Base-by-base conservation (phyloP, 2,329 filamentous ascomycete species). In the Trichoderma endophyticum region DNA sequence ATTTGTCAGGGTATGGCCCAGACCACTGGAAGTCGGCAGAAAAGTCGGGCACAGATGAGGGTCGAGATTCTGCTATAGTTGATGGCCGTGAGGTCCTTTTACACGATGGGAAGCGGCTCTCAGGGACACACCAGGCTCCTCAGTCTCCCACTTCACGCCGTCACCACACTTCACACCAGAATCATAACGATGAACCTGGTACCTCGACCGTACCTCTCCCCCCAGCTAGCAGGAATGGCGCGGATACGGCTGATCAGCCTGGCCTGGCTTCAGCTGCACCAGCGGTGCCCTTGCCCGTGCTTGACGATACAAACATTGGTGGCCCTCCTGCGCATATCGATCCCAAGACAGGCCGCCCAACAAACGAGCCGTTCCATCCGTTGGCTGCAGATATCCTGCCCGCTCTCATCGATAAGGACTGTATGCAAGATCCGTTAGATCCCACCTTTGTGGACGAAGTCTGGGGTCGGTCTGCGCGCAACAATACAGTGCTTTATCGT, bases 401-500 rank as follows among this genome's bases (percentile, higher is more conserved):
- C 24, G 93, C 94, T 0, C 84, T 88, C 39, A 88, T 99, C 30
- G 90, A 93, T 74, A 93, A 95, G 76, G 93, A 98, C 79, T 98
- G 95, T 82, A 99, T 99, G 94, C 89, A 87, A 18, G 96, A 99
- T 81, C 96, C 97, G 0, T 83, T 99, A 54, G 91, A 91, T 72
- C 88, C 93, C 69, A 84, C 87, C 1, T 99, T 99, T 82, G 93
- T 93, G 79, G 89, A 96, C 60, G 93, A 97, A 74, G 90, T 93
- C 2, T 99, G 97, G 97, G 91, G 92, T 75, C 87, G 90, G 21
- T 90, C 94, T 68, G 96, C 96, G 1, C 90, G 92, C 74, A 98
- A 98, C 84, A 99, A 99, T 80, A 99, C 96, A 3, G 95, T 94
- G 79, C 88, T 99, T 62, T 99, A 93, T 83, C 92, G 96, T 36